Evolutionary conservation across 2,329 filamentous ascomycete genomes (phyloP), one percentile per base, ranked within the genome.

Genomic region (Aspergillus jensenii): DNA sequence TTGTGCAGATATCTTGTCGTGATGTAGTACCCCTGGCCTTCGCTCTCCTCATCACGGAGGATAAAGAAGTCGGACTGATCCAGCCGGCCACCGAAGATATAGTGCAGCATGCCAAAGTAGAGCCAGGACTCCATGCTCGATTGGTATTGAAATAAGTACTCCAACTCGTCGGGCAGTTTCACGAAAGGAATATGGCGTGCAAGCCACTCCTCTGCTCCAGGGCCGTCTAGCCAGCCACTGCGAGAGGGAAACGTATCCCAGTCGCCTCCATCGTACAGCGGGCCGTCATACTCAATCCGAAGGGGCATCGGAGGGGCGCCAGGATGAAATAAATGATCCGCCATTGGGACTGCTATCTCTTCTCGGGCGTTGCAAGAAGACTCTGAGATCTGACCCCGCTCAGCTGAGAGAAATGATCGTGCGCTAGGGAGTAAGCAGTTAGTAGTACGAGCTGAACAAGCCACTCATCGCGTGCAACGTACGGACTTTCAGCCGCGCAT

Each of bases 21-120:
- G 23, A 51, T 41, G 37, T 51, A 51, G 37, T 31, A 37, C 37
- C 8, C 12, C 6, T 27, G 33, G 17, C 21, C 33, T 4, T 11
- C 37, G 4, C 12, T 15, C 19, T 31, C 48, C 5, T 41, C 48
- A 8, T 41, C 48, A 14, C 23, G n/a, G 19, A 43, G 5, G 27
- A 31, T 11, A 41, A 51, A 4, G 21, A 51, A 51, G 23, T 51
- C 48, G 4, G 33, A 23, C 48, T 51, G 48, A 12, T 51, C 37
- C 15, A 51, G 21, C 48, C 7, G 1, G n/a, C 43, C 48, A 19
- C 35, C 48, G 12, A 51, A 51, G 12, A 51, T 23, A 43, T 51
- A 51, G 37, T 51, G 48, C 37, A 51, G 48, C 48, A 43, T 41
- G 35, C 48, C 48, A 43, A 51, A 51, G 37, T 51, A 51, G 15